Percentiles rank a stretch among this genome's conserved stretches.
Evolutionary conservation across 192 early-diverging fungal genomes (phyloP).

Genomic region (Rhizophagus clarus): DNA sequence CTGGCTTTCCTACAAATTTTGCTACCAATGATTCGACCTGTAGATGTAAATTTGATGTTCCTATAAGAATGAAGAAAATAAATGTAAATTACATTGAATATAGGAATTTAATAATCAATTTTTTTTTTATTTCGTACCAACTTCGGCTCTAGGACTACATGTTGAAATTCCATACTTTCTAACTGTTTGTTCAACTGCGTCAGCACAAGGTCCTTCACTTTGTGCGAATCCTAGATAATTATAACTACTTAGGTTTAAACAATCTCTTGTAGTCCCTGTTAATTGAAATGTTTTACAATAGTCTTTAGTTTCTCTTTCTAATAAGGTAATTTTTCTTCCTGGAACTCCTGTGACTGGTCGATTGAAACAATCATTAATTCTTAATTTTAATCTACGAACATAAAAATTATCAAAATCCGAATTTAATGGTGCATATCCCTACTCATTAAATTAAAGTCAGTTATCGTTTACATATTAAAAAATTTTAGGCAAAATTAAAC

Average conservation of each 20-base stretch:
- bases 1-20: conserved; percentile 86
- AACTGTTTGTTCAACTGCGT: conserved; percentile 82
- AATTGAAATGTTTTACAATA: conserved; percentile 84
- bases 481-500: neutral
- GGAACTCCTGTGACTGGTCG: conserved; percentile 93
- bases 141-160: conserved; percentile 70
- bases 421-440: conserved; percentile 91
- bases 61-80: neutral
- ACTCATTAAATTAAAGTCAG: neutral
- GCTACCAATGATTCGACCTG: conserved; percentile 87
- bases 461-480: neutral
- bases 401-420: conserved; percentile 98
- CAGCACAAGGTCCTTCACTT: conserved; percentile 89
- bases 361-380: conserved; percentile 94
- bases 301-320: conserved; percentile 86
- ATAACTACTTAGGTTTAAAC: conserved; percentile 93
- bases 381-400: conserved; percentile 75
- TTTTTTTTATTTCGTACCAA: conserved; percentile 57
- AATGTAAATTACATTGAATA: neutral
- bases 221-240: conserved; percentile 99
- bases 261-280: conserved; percentile 77
- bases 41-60: conserved; percentile 58
- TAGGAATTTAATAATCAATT: neutral
- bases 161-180: conserved; percentile 71
- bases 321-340: conserved; percentile 78